Base-by-base conservation (phyloP, 2,329 filamentous ascomycete species). In the Verruconis gallopava region DNA sequence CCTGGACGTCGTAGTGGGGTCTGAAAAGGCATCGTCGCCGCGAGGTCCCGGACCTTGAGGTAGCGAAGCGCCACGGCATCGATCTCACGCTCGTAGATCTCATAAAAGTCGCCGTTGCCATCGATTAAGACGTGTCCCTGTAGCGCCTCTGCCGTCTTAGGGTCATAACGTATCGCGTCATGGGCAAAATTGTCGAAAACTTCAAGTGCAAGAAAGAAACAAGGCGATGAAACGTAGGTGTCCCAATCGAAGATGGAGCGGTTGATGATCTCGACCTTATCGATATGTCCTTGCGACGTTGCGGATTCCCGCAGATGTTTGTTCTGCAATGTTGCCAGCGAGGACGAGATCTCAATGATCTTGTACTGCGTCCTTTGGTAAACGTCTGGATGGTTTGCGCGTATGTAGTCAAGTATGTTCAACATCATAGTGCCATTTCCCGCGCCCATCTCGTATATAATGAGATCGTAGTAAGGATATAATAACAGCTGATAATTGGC, bases 111-210 rank as follows among this genome's bases (percentile, higher is more conserved):
- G 54, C 89, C 89, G 33, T 79, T 68, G 5, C 67, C 71, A 57
- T 94, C 85, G 55, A 98, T 80, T 30, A 98, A 70, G 12, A 96
- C 88, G 47, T 79, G 79, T 38, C 85, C 86, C 65, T 98, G 93
- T 42, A 94, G 72, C 0, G 89, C 83, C 50, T 81, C 68, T 57
- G 85, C 83, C 9, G 86, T 93, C 46, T 70, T 63, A 9, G 81
- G 71, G 62, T 96, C 81, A 65, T 96, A 98, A 48, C 93, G 88
- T 47, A 98, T 77, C 45, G 80, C 75, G 64, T 98, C 91, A 66
- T 98, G 93, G 25, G 85, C 79, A 58, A 98, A 96, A 65, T 98
- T 98, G 68, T 98, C 91, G 55, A 95, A 94, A 50, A 98, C 91
- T 63, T 98, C 91, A 63, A 98, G 81, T 35, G 89, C 91, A 33